Evolutionary conservation across 2,329 filamentous ascomycete genomes (phyloP), one percentile per base, ranked within the genome.

Genomic region (Meredithiella fracta): DNA sequence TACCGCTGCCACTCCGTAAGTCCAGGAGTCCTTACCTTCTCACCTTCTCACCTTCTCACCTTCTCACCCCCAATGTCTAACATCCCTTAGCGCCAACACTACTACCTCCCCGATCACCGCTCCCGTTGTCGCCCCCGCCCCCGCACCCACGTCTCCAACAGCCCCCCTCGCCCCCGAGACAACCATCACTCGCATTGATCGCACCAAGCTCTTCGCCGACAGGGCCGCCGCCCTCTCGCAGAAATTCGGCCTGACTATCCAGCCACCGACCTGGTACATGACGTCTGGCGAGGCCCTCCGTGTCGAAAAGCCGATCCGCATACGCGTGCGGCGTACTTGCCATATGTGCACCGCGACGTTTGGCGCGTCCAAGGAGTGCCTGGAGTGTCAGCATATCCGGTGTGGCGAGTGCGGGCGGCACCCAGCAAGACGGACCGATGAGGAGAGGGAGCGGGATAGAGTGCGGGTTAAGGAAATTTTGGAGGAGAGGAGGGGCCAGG

Each of bases 351-450:
- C 82, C 58, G 79, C 83, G 14, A 77, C 78, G 23, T 94, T 91
- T 66, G 82, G 84, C 56, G 68, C 77, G 20, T 78, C 83, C 63
- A 88, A 83, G 69, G 74, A 83, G 59, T 95, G 90, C 68, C 68
- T 75, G 61, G 79, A 78, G 61, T 96, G 90, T 71, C 76, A 85
- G 62, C 90, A 96, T 69, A 73, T 73, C 50, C 80, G 86, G 61
- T 96, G 90, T 77, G 84, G 79, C 64, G 81, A 85, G 64, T 96
- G 90, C 67, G 78, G 80, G 26, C 80, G 86, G 56, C 79, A 84
- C 63, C 89, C 89, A 34, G 72, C 77, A 54, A 81, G 82, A 70
- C 80, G 78, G 61, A 75, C 71, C 62, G 75, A 79, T 61, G 72
- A 72, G 60, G 73, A 79, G 64, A 71, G 72, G 61, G 67, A 74